phyloP scores from a whole-genome alignment of 768 basidiomycete genomes.

The Erythrobasidium yunnanense region DNA sequence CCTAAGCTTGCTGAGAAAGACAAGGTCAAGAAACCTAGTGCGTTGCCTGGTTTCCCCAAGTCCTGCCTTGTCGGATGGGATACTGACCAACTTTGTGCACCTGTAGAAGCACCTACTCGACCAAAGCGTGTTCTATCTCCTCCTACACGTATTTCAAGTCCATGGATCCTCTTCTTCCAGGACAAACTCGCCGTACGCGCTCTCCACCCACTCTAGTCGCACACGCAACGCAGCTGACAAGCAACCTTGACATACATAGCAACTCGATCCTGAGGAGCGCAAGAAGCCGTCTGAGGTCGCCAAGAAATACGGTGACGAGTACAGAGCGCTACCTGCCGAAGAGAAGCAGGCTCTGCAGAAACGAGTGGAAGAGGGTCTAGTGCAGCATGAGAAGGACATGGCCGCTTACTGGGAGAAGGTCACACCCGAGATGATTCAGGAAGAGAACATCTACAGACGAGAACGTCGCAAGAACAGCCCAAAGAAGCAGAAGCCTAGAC shows the following conservation, averaged over 20 bases:
- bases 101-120: background rate
- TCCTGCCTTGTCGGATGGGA: too few species aligned
- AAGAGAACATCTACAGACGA: slow-evolving; percentile 22
- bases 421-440: slow-evolving; percentile 27
- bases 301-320: background rate
- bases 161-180: slow-evolving; percentile 24
- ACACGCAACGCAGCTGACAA: background rate
- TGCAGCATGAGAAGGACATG: slow-evolving; percentile 10
- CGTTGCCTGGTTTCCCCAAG: background rate
- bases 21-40: slow-evolving; percentile 1
- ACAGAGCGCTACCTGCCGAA: background rate
- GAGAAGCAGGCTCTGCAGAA: background rate
- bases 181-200: slow-evolving; percentile 11
- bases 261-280: background rate
- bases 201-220: background rate
- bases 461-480: slow-evolving; percentile 1
- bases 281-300: background rate
- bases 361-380: slow-evolving; percentile 9
- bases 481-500: slow-evolving; percentile 6
- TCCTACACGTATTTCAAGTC: slow-evolving; percentile 9
- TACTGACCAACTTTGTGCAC: background rate
- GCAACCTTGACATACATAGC: background rate
- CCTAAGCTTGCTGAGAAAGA: slow-evolving; percentile 6
- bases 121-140: slow-evolving; percentile 17
- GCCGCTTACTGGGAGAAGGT: background rate